These are phyloP conservation scores for Orbilia oligospora DNA, from an alignment of 2,329 filamentous ascomycete species.

Conservation along the genomic window DNA sequence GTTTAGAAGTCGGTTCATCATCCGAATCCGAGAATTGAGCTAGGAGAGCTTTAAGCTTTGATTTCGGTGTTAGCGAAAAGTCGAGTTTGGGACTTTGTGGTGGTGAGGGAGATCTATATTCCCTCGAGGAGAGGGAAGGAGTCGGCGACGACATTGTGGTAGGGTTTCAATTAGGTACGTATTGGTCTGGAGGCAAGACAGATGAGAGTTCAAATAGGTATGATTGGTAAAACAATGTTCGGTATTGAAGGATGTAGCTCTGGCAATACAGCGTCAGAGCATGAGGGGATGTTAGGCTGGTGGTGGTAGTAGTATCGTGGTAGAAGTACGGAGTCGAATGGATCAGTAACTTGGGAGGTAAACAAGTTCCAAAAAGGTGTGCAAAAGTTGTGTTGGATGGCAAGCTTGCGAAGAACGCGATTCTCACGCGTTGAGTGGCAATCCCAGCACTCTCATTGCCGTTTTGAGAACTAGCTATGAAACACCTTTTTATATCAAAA, in stretches of 20 bases:
- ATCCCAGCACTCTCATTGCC: constrained; percentile 33
- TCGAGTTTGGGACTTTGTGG: constrained; percentile 50
- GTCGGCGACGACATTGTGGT: constrained; percentile 38
- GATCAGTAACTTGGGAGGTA: constrained; percentile 9
- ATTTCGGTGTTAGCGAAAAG: constrained; percentile 43
- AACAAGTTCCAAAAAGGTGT: constrained; percentile 29
- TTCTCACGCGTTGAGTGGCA: constrained; percentile 51
- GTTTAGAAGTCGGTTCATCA: constrained; percentile 27
- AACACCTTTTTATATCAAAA: constrained; percentile 19
- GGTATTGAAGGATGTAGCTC: not conserved
- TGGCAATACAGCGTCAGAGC: constrained; percentile 15
- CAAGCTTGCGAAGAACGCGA: constrained; percentile 23
- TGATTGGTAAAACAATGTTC: not conserved
- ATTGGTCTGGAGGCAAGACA: no score
- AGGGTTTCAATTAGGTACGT: not conserved
- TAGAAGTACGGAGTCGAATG: not conserved
- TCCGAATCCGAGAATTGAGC: constrained; percentile 46
- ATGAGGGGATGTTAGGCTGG: not conserved
- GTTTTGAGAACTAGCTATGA: not conserved
- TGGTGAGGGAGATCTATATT: constrained; percentile 48
- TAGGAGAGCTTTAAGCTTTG: constrained; percentile 40
- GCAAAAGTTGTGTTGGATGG: constrained; percentile 39
- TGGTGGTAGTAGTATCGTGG: not conserved
- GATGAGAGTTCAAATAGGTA: no score
- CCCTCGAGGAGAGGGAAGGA: constrained; percentile 42